Percentiles rank a stretch among this genome's conserved stretches.
Evolutionary conservation across 164 flowering plant species (phyloP).

Genomic region (Stephania japonica): DNA sequence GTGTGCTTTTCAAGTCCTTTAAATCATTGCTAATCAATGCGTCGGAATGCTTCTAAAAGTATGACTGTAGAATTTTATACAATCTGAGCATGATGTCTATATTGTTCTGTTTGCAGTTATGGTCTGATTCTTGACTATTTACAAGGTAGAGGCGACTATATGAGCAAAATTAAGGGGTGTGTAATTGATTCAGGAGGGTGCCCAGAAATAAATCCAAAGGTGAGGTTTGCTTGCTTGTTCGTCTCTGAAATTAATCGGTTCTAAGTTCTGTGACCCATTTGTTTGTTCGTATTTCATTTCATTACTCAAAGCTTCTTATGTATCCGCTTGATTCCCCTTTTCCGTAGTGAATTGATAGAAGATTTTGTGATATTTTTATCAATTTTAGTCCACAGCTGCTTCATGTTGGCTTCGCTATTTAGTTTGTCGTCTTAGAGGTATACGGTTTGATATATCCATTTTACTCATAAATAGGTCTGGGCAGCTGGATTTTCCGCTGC

Average conservation of each 20-base stretch:
- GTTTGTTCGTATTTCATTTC: neutral
- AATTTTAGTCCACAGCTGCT: neutral
- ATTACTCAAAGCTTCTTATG: neutral
- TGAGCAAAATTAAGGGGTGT: constrained; percentile 76
- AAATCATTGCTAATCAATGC: no score
- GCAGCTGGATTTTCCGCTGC: constrained; percentile 96
- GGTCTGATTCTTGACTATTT: constrained; percentile 58
- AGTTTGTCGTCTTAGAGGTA: neutral
- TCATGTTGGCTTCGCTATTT: constrained; percentile 6
- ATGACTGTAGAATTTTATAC: neutral
- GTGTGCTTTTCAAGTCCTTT: no score
- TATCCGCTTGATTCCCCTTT: neutral
- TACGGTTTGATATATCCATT: constrained; percentile 4
- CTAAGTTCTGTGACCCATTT: neutral
- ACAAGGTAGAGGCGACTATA: constrained; percentile 38
- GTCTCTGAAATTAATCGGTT: neutral
- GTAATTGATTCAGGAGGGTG: constrained; percentile 84
- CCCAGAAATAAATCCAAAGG: constrained; percentile 70
- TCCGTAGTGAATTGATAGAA: neutral
- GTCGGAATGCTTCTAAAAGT: neutral
- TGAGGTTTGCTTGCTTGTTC: constrained; percentile 7
- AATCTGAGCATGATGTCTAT: neutral
- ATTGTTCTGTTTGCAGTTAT: constrained; percentile 49
- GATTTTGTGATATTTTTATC: neutral
- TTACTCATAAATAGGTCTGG: constrained; percentile 60